phyloP scores from a whole-genome alignment of 257 asterid species.

The Solanum sejunctum region DNA sequence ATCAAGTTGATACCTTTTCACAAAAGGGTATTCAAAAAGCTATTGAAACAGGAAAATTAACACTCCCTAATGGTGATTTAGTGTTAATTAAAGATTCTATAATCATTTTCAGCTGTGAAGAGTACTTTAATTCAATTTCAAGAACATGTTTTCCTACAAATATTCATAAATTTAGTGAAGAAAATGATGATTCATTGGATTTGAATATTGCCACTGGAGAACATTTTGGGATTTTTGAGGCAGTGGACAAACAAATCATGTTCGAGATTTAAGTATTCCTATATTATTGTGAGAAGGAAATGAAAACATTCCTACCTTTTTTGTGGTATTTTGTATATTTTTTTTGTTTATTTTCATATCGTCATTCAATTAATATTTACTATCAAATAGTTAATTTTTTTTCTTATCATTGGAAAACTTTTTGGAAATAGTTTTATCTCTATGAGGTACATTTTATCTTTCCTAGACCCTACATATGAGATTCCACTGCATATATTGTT shows the following conservation, averaged over 20 bases:
- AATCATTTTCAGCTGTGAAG: slow-evolving; percentile 43
- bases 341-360: background rate
- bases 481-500: too few species aligned
- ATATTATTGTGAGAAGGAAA: slow-evolving; percentile 16
- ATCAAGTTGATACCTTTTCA: slow-evolving; percentile 27
- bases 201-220: slow-evolving; percentile 55
- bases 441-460: too few species aligned
- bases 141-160: slow-evolving; percentile 12
- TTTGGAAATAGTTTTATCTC: too few species aligned
- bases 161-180: background rate
- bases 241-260: slow-evolving; percentile 42
- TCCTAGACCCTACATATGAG: too few species aligned
- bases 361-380: background rate
- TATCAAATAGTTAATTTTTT: background rate
- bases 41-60: slow-evolving; percentile 29
- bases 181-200: slow-evolving; percentile 23
- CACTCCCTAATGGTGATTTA: slow-evolving; percentile 18
- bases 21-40: slow-evolving; percentile 33
- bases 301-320: background rate
- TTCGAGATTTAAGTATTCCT: slow-evolving; percentile 39
- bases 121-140: slow-evolving; percentile 4
- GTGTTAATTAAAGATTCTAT: slow-evolving; percentile 54
- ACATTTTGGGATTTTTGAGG: slow-evolving; percentile 21
- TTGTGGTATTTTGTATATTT: background rate
- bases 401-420: background rate